Conservation (phyloP, 2,329 filamentous ascomycete genomes). For the Ascocoryne sarcoides region DNA sequence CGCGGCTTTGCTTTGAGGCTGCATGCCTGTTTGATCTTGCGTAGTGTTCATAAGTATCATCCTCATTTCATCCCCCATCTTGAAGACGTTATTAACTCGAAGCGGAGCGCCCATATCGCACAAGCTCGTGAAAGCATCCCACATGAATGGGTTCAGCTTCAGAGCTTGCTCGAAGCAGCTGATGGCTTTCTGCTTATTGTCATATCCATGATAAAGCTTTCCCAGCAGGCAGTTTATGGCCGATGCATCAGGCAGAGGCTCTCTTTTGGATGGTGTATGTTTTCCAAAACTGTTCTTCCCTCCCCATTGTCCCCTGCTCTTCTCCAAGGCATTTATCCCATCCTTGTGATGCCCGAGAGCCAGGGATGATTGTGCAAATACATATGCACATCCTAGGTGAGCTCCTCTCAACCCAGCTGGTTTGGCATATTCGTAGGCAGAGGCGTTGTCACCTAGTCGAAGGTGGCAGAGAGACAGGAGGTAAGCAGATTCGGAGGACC, state of each 20-base stretch:
- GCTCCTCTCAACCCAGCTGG: conserved; percentile 58
- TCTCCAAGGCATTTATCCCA: conserved; percentile 77
- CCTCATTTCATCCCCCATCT: conserved; percentile 56
- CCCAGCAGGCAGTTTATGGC: conserved; percentile 77
- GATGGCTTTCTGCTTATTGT: conserved; percentile 75
- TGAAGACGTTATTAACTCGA: conserved; percentile 80
- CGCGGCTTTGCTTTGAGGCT: conserved; percentile 18
- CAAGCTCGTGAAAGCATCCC: conserved; percentile 87
- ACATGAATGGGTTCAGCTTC: conserved; percentile 90
- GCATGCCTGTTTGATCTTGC: conserved; percentile 15
- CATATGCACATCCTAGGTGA: conserved; percentile 80
- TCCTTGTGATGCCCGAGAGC: conserved; percentile 70
- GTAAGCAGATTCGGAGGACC: conserved; percentile 71
- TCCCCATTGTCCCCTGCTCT: conserved; percentile 66
- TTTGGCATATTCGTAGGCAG: conserved; percentile 77
- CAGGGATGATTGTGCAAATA: conserved; percentile 85
- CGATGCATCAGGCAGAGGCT: conserved; percentile 72
- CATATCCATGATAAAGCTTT: conserved; percentile 75
- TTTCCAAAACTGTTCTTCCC: conserved; percentile 71
- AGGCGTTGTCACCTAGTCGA: conserved; percentile 71
- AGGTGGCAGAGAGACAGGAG: conserved; percentile 79
- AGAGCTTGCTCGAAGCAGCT: conserved; percentile 81
- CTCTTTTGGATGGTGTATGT: conserved; percentile 68
- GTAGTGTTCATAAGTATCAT: conserved; percentile 33
- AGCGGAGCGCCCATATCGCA: conserved; percentile 82